A percentile compares a stretch with the other conserved stretches of the same genome.
phyloP scores from a whole-genome alignment of 257 asterid species.

The Solanum clarkiae region DNA sequence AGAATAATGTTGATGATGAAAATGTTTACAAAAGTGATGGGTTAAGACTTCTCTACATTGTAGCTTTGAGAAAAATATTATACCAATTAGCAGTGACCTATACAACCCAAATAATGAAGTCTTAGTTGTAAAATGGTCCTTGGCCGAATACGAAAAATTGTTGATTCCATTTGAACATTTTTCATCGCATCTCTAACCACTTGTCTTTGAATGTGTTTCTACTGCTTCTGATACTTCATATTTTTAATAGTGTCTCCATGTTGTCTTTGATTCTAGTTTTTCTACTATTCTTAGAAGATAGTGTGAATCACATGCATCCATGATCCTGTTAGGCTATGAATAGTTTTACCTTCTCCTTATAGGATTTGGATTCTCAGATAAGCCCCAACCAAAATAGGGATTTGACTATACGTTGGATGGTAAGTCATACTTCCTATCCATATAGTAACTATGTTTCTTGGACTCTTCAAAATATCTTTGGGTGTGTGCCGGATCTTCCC shows the following conservation, averaged over 20 bases:
- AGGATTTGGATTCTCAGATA: constrained; percentile 98
- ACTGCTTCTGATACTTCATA: background rate
- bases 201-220: background rate
- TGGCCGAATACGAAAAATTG: background rate
- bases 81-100: background rate
- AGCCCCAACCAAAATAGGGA: constrained; percentile 88
- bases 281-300: background rate
- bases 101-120: background rate
- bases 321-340: background rate
- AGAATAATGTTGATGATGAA: background rate
- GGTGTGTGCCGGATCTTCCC: background rate
- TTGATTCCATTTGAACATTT: background rate
- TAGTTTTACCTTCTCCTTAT: constrained; percentile 8
- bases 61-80: background rate
- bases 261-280: background rate
- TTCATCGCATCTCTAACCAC: background rate
- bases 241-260: background rate
- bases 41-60: background rate
- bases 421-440: background rate
- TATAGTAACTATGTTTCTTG: background rate
- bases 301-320: background rate
- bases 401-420: constrained; percentile 87
- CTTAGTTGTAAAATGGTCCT: background rate
- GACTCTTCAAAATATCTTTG: background rate
- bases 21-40: background rate